phyloP scores from a whole-genome alignment of 2,329 filamentous ascomycete species.

The Fusarium hostae region DNA sequence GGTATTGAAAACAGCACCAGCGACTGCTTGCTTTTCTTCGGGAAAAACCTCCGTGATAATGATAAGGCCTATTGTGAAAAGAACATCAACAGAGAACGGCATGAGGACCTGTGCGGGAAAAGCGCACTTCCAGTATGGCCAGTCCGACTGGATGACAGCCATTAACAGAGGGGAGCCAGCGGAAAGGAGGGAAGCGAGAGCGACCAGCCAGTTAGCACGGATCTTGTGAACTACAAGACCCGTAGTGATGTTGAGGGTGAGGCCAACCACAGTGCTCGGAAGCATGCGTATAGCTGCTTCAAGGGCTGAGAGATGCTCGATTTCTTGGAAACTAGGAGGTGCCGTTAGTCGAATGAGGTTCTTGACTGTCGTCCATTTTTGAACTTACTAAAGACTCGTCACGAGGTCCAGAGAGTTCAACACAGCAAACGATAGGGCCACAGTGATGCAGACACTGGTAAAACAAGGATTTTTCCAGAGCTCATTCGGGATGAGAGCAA shows the following conservation, averaged over 20 bases:
- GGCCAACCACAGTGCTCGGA: constrained; percentile 57
- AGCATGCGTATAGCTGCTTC: constrained; percentile 56
- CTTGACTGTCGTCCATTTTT: neutral
- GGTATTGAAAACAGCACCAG: constrained; percentile 71
- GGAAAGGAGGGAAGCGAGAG: constrained; percentile 53
- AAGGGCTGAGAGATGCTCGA: constrained; percentile 58
- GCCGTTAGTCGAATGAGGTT: neutral
- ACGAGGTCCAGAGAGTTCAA: constrained; percentile 60
- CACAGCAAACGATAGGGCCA: constrained; percentile 58
- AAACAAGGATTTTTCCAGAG: constrained; percentile 69
- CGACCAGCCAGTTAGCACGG: constrained; percentile 52
- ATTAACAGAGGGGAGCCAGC: constrained; percentile 62
- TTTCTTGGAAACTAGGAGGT: constrained; percentile 57
- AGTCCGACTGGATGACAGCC: constrained; percentile 60
- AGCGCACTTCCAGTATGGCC: constrained; percentile 61
- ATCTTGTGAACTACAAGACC: constrained; percentile 58
- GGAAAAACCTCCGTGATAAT: constrained; percentile 65
- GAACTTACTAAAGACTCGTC: constrained; percentile 58
- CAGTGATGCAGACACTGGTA: constrained; percentile 62
- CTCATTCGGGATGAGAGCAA: constrained; percentile 70
- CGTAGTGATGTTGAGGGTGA: constrained; percentile 53
- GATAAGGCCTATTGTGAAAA: constrained; percentile 67
- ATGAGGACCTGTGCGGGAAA: constrained; percentile 57
- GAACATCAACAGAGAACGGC: constrained; percentile 56
- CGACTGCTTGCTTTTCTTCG: constrained; percentile 64